Base-by-base conservation (phyloP, 257 asterid species). In the Solanum chmielewskii region DNA sequence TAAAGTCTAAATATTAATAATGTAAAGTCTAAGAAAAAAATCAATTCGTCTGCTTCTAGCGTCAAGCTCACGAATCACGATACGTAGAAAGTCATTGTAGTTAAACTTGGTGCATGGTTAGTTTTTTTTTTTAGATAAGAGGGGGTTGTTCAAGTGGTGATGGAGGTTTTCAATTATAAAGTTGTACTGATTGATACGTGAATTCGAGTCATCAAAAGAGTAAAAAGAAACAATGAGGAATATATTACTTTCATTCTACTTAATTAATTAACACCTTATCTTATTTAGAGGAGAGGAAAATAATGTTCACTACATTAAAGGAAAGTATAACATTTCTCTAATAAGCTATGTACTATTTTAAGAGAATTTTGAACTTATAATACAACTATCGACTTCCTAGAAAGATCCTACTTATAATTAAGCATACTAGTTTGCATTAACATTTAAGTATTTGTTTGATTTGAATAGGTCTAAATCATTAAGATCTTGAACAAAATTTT, bases 151-250 rank as follows among this genome's bases (percentile, higher is more conserved):
- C 9, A 33, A 71, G 23, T 68, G 23, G 21, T 7, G 35, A 69
- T 1, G 1, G 0, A 4, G 16, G 9, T 64, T 21, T 27, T 11
- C 0, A 68, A 14, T 3, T 13, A 25, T 27, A 68, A 68, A 4
- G 8, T 13, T 14, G 6, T 27, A 16, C 23, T 52, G 68, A 0
- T 60, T 52, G 68, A 0, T 60, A 2, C 4, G 13, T 23, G 37
- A 1, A 1, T 29, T 68, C 0, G 39, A 68, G 6, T 27, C 4
- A 68, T 7, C 23, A 14, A 14, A 5, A 0, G 0, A 14, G 11
- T 7, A 29, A 68, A 68, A 18, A 7, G 11, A 2, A 5, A 12
- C 0, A 4, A 6, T 4, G 7, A 23, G 5, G 70, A 8, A 64
- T 27, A 71, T 73, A 20, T 73, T 77, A 44, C 15, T 44, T 44